Percentiles rank a stretch among this genome's conserved stretches.
phyloP scores from a whole-genome alignment of 2,329 filamentous ascomycete species.

The Phialemonium atrogriseum region DNA sequence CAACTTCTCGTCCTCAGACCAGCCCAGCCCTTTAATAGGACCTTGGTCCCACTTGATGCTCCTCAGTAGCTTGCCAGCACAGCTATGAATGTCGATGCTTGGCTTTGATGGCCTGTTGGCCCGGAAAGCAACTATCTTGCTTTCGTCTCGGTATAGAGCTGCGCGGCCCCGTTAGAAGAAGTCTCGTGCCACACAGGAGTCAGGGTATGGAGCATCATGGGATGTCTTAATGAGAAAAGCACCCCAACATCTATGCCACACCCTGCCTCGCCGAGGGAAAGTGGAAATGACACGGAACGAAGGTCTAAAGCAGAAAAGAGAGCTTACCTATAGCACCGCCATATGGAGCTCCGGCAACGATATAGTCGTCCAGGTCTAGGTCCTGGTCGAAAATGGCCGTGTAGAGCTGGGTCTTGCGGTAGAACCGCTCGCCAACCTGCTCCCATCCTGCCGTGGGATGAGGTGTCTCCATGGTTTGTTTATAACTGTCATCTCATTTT shows the following conservation, averaged over 20 bases:
- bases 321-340: slow-evolving; percentile 81
- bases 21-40: slow-evolving; percentile 78
- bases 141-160: slow-evolving; percentile 86
- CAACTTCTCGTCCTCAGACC: slow-evolving; percentile 92
- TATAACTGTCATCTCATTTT: slow-evolving; percentile 24
- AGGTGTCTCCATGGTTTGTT: slow-evolving; percentile 46
- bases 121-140: slow-evolving; percentile 72
- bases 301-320: too few species aligned
- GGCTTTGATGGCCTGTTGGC: slow-evolving; percentile 65
- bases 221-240: not conserved
- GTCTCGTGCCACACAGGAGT: too few species aligned
- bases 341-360: slow-evolving; percentile 85
- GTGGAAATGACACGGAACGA: too few species aligned
- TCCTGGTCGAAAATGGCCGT: slow-evolving; percentile 88
- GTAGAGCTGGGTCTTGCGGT: slow-evolving; percentile 90
- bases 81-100: slow-evolving; percentile 90
- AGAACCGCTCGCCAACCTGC: slow-evolving; percentile 85
- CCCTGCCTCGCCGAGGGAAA: too few species aligned
- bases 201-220: not conserved
- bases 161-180: too few species aligned
- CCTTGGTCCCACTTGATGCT: slow-evolving; percentile 89
- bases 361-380: slow-evolving; percentile 89
- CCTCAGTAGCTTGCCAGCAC: slow-evolving; percentile 79
- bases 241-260: too few species aligned
- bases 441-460: slow-evolving; percentile 86